Evolutionary conservation across 2,329 filamentous ascomycete genomes (phyloP), one percentile per base, ranked within the genome.

Genomic region (Emergomyces orientalis): DNA sequence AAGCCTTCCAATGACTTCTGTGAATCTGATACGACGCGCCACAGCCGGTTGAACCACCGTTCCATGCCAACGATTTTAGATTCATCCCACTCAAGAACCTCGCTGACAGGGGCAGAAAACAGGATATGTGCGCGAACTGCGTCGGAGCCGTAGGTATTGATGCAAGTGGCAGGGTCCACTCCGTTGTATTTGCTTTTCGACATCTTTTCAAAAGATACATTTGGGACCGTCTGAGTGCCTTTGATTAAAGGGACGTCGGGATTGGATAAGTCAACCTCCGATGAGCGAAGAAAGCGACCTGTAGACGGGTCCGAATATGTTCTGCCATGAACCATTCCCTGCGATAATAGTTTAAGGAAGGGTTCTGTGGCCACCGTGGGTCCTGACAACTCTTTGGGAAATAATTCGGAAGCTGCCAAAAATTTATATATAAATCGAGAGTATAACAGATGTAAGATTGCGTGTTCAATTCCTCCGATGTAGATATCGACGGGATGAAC

Each of bases 121-220:
- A 96, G 81, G 72, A 96, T 89, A 72, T 96, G 91, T 3, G 90
- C 90, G 62, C 91, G 82, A 1, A 89, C 91, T 6, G 89, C 87
- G 73, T 96, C 91, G 1, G 91, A 89, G 27, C 91, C 91, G 69
- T 94, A 88, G 67, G 84, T 85, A 8, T 81, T 77, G 63, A 94
- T 90, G 66, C 88, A 89, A 0, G 78, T 80, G 0, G 84, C 86
- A 0, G 91, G 91, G 71, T 96, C 90, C 7, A 96, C 90, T 32
- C 91, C 91, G 71, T 96, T 96, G 77, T 94, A 82, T 75, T 96
- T 96, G 70, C 90, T 95, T 77, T 96, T 96, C 47, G 89, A 94
- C 91, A 96, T 96, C 73, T 96, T 96, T 73, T 96, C 91, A 69
- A 84, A 96, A 1, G 84, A 86, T 22, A 91, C 75, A 34, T 78